Conservation (phyloP, 208 protist species). For the Phytomonas francai region DNA sequence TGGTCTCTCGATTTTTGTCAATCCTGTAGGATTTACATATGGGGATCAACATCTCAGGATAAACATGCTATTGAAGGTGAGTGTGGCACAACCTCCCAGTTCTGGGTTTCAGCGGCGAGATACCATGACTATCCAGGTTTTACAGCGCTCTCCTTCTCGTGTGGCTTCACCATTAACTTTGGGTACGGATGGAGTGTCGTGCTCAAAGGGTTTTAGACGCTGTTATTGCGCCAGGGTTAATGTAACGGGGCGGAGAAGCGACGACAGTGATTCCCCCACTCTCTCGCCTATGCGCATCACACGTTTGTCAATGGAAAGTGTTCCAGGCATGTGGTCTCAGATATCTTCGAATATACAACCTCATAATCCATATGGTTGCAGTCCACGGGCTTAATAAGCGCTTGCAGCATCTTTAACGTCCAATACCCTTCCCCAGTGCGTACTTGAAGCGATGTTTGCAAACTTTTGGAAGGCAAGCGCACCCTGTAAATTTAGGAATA, state of each 20-base stretch:
- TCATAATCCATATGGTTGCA: constrained; percentile 26
- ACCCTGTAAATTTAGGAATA: not conserved
- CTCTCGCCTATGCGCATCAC: constrained; percentile 26
- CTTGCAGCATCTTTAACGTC: constrained; percentile 3
- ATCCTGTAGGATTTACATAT: not conserved
- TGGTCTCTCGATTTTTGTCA: not conserved
- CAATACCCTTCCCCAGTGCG: not conserved
- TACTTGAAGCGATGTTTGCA: not conserved
- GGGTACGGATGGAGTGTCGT: not conserved
- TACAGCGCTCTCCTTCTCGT: not conserved
- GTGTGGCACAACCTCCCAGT: not conserved
- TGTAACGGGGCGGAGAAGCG: not conserved
- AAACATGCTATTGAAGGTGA: not conserved
- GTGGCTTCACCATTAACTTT: not conserved
- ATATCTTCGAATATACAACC: not conserved
- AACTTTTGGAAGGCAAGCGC: not conserved
- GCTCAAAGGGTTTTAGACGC: not conserved
- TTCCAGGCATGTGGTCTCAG: constrained; percentile 55
- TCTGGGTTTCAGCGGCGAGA: not conserved
- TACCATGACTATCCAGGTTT: not conserved
- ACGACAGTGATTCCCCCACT: not conserved
- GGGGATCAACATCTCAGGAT: not conserved
- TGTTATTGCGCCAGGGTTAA: not conserved
- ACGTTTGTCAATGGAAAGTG: constrained; percentile 49
- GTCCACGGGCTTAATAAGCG: constrained; percentile 7